phyloP scores from a whole-genome alignment of 1,139 yeast genomes.

The Yamadazyma atlantica region DNA sequence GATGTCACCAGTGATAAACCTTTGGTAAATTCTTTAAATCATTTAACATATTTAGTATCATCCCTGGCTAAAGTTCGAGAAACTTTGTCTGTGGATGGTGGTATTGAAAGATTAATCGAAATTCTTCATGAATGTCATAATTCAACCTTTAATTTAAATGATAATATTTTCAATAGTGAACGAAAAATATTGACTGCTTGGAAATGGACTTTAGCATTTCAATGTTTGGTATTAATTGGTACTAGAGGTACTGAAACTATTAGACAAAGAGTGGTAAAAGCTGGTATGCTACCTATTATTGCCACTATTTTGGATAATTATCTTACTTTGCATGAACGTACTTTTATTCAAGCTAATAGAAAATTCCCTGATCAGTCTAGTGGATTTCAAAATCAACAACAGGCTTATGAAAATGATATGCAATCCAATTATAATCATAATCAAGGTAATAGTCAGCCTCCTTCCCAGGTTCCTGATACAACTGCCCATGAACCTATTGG shows the following conservation, averaged over 20 bases:
- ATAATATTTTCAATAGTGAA: constrained; percentile 44
- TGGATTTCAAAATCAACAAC: neutral
- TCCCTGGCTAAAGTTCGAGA: constrained; percentile 89
- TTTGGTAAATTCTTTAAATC: constrained; percentile 85
- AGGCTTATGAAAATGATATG: neutral
- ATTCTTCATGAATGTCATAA: constrained; percentile 78
- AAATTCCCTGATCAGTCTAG: constrained; percentile 6
- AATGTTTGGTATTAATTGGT: constrained; percentile 86
- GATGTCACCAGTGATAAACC: constrained; percentile 92
- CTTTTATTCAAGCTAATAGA: constrained; percentile 34
- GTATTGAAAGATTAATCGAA: constrained; percentile 82
- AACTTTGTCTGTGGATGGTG: constrained; percentile 86
- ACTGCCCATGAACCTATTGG: neutral
- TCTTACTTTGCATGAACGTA: constrained; percentile 45
- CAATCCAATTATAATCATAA: no score
- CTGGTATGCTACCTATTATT: constrained; percentile 86
- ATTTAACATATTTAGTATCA: constrained; percentile 81
- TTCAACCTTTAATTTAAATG: constrained; percentile 29
- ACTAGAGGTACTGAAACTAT: constrained; percentile 89
- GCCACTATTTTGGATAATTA: constrained; percentile 92
- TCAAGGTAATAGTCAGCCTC: no score
- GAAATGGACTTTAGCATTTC: constrained; percentile 97
- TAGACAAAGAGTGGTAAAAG: constrained; percentile 82
- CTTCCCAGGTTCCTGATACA: neutral
- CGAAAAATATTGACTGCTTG: constrained; percentile 70